Base-by-base conservation (phyloP, 2,329 filamentous ascomycete genomes). In the Fusarium gaditjirri region DNA sequence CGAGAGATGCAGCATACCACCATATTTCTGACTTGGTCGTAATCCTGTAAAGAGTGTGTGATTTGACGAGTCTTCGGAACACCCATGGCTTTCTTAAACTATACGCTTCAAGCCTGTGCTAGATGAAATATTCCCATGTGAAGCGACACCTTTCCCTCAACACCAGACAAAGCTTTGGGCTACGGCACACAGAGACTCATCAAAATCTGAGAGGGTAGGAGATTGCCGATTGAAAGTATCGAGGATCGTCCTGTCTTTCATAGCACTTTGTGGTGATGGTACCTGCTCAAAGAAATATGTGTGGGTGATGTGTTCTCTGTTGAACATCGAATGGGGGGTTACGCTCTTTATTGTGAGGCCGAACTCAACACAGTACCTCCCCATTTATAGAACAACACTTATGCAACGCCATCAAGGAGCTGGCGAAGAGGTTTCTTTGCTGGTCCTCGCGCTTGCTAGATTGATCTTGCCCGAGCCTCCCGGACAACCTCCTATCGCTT, bases 401-500 rank as follows among this genome's bases (percentile, higher is more conserved):
- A 17, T 21, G 14, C 27, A 5, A n/a, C 27, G 33, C 6, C 7
- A 14, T 39, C 14, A 4, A 13, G 25, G 12, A 38, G 14, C 5
- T 19, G 17, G 6, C 8, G 21, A 21, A 17, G 25, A 44, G 21
- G 31, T 33, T 38, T 14, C 31, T 17, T 25, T 11, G 10, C 13
- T 27, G 21, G n/a, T 25, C 36, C 27, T 39, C 59, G 52, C 19
- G 10, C n/a, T 44, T 19, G 13, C 13, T 13, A 57, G 33, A 25
- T 38, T 57, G 23, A 16, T 25, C 23, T 27, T 16, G 29, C 10
- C 50, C 33, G 25, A 33, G 8, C 10, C n/a, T 33, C 23, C 52
- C 59, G 52, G 36, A 31, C 33, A 58, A 21, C 27, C 33, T 58
- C 59, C 33, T 39, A 31, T 61, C n/a, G 17, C 41, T 35, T 13